Evolutionary conservation across 441 rosid species (phyloP), one percentile per base, ranked within the genome.

Genomic region (Mallotus repandus): DNA sequence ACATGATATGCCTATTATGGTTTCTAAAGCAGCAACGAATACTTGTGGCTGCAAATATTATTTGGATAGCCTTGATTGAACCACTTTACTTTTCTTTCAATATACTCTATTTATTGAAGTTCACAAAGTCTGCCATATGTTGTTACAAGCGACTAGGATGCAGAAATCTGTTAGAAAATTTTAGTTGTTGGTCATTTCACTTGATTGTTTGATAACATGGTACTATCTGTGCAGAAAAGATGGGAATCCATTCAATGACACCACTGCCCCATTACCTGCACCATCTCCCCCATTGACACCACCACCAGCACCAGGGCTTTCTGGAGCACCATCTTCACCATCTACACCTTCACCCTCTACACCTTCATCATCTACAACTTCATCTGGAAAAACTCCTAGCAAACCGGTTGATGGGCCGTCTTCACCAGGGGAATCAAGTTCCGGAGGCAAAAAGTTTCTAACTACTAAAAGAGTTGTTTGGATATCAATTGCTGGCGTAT

Each of bases 221-320:
- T 66, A 62, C 74, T 68, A 72, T 46, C 55, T 70, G 35, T 84
- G 84, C 90, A 94, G 99, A 77, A 81, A 81, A 69, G 96, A 88
- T 71, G 98, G 98, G 61, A 95, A 95, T 80, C 86, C 73, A 7
- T 92, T 92, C 81, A 92, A 91, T 78, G 71, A 85, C 43, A 77
- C 86, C 2, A 21, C 68, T 70, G 75, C 89, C 76, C 89, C 95
- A 7, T 55, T 76, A 72, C 82, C 89, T 79, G 83, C 92, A 16
- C 88, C 96, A 58, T 61, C 71, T 22, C 78, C 88, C 64, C 78
- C 91, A 71, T 74, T 76, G 65, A 61, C 90, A 32, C 83, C 85
- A 35, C 68, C 91, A 43, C 84, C 86, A 55, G 75, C 87, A 68
- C 77, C 77, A 29, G 72, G 81, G 52, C 78, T 91, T 63, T 50